Evolutionary conservation across 2,329 filamentous ascomycete species (phyloP).

Genomic region (Shiraia sp.): DNA sequence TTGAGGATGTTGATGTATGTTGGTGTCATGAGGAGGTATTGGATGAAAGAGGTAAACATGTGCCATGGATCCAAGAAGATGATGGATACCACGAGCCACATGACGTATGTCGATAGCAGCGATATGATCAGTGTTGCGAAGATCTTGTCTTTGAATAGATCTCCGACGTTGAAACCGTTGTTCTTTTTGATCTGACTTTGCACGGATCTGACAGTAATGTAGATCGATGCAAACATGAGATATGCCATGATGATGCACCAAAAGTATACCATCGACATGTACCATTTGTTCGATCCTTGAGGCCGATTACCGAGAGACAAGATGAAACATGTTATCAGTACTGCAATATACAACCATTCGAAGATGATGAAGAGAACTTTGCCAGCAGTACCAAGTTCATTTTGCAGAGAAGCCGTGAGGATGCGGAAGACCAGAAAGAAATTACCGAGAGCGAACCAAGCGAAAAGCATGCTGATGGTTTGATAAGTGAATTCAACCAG

Average conservation of each 20-base stretch:
- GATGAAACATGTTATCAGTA: slow-evolving; percentile 92
- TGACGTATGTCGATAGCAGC: slow-evolving; percentile 85
- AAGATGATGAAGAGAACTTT: slow-evolving; percentile 85
- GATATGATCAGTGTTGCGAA: slow-evolving; percentile 96
- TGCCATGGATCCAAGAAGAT: slow-evolving; percentile 99
- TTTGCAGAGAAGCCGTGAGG: slow-evolving; percentile 81
- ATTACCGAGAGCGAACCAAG: slow-evolving; percentile 97
- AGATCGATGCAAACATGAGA: slow-evolving; percentile 91
- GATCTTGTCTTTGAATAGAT: slow-evolving; percentile 82
- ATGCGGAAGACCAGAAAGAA: slow-evolving; percentile 99
- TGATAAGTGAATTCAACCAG: slow-evolving; percentile 93
- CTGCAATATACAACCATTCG: slow-evolving; percentile 93
- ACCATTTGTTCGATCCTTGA: slow-evolving; percentile 89
- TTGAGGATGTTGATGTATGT: slow-evolving; percentile 99
- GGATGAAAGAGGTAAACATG: slow-evolving; percentile 91
- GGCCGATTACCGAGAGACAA: slow-evolving; percentile 92
- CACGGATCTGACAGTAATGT: slow-evolving; percentile 88
- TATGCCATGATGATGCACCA: slow-evolving; percentile 94
- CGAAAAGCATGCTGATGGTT: slow-evolving; percentile 95
- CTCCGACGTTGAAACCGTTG: slow-evolving; percentile 68
- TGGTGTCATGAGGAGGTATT: slow-evolving; percentile 93
- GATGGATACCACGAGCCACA: slow-evolving; percentile 89
- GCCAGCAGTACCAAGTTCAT: slow-evolving; percentile 76
- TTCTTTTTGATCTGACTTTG: slow-evolving; percentile 65
- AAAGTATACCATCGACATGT: slow-evolving; percentile 98